A percentile compares a stretch with the other conserved stretches of the same genome.
Evolutionary conservation across 768 basidiomycete species (phyloP).

Genomic region (Suillus ampliporus): DNA sequence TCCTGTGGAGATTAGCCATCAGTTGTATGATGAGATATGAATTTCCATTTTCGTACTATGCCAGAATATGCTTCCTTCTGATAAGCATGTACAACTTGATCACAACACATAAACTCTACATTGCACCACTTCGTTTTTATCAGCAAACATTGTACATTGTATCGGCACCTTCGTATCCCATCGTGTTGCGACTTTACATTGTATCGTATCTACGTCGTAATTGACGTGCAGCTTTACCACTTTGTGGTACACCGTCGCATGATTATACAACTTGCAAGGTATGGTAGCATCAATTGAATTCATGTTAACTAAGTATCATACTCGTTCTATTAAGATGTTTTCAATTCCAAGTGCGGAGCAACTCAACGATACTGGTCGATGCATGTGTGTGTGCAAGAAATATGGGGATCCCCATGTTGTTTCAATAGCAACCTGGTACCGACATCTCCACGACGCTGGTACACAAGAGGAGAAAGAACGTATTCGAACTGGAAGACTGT

Average conservation of each 20-base stretch:
- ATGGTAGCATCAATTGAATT: not conserved
- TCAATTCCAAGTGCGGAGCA: not conserved
- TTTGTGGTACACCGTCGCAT: not conserved
- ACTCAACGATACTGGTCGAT: not conserved
- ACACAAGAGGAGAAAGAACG: conserved; percentile 9
- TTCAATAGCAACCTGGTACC: conserved; percentile 7
- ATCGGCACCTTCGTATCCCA: no score
- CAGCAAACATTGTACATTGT: no score
- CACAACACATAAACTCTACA: no score
- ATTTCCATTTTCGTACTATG: no score
- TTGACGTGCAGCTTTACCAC: no score
- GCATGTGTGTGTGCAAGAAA: conserved; percentile 1
- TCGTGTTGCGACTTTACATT: no score
- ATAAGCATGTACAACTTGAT: no score
- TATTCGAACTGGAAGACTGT: conserved; percentile 1
- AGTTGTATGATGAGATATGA: no score
- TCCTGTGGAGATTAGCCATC: no score
- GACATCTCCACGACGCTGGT: conserved; percentile 1
- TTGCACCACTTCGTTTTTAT: no score
- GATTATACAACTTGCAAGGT: not conserved
- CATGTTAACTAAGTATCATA: not conserved
- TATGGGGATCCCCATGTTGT: not conserved
- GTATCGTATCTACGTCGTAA: no score
- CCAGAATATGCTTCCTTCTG: no score
- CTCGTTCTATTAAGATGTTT: not conserved